Evolutionary conservation across 164 flowering plant species (phyloP), one percentile per base, ranked within the genome.

Genomic region (Buxus sempervirens): DNA sequence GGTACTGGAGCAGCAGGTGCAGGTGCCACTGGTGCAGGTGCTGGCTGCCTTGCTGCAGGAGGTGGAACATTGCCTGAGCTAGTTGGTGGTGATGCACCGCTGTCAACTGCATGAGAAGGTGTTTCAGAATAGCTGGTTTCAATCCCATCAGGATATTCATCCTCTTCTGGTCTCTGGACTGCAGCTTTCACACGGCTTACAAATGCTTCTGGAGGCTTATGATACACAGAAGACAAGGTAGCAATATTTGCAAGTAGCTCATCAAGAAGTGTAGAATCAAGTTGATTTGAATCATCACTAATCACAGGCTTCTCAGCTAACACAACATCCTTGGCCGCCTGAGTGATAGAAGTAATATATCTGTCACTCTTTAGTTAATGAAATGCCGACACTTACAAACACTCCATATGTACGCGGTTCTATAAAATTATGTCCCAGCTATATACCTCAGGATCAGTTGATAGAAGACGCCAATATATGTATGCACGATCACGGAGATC

Each of bases 291-390:
- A 81, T 95, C 99, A 79, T 95, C 99, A 71, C 82, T 86, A 41
- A 95, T 95, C 77, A 96, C 99, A 32, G 99, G 98, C 82, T 96
- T 96, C 86, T 96, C 99, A 69, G 99, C 99, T 63, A 96, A 80
- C 28, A 96, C 99, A 58, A 96, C 99, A 84, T 96, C 99, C 78
- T 96, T 96, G 23, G 99, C 99, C 38, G 99, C 98, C 99, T 96
- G 86, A 60, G 55, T 56, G 15, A 26, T 0, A 19, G 6, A 10
- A 10, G 8, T 62, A 41, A 27, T 20, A 19, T 21, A 36, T 24
- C 38, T 36, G 22, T 70, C 49, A 64, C 45, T n/a, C 64, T 60
- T 32, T 22, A 66, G 54, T 54, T 27, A 65, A 55, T 32, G 38
- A 32, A 3, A 32, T 7, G 7, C 38, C 7, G 38, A 32, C 38